Evolutionary conservation across 2,329 filamentous ascomycete genomes (phyloP).

Genomic region (Scolecobasidium constrictum): DNA sequence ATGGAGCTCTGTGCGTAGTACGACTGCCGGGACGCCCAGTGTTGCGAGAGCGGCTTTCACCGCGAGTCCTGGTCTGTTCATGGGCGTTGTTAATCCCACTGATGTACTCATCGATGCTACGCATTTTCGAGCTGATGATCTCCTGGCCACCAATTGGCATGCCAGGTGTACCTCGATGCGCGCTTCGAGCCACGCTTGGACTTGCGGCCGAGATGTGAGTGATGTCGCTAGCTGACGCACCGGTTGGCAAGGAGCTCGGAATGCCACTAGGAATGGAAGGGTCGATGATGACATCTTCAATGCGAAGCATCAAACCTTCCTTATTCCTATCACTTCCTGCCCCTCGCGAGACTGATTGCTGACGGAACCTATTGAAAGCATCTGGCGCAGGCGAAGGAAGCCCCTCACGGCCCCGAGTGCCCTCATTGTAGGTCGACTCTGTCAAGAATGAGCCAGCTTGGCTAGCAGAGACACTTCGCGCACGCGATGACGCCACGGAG

Average conservation of each 20-base stretch:
- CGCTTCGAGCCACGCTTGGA: not conserved
- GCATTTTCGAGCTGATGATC: constrained; percentile 41
- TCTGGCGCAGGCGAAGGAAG: constrained; percentile 8
- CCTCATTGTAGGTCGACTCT: constrained; percentile 1
- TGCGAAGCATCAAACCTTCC: constrained; percentile 47
- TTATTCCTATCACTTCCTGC: constrained; percentile 72
- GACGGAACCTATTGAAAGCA: constrained; percentile 51
- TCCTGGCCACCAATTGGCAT: not conserved
- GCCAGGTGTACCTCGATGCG: not conserved
- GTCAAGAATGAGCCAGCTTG: constrained; percentile 7
- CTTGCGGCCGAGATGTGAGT: constrained; percentile 20
- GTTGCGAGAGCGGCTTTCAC: constrained; percentile 34
- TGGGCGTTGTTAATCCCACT: constrained; percentile 73
- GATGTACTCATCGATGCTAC: constrained; percentile 73
- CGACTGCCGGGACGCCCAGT: constrained; percentile 38
- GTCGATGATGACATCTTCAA: constrained; percentile 31
- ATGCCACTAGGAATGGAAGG: constrained; percentile 13
- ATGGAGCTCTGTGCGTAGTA: constrained; percentile 40
- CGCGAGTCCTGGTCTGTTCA: constrained; percentile 42
- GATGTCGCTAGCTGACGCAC: constrained; percentile 42
- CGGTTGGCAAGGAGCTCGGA: constrained; percentile 14
- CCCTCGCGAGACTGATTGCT: constrained; percentile 54
- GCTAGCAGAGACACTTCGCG: constrained; percentile 6
- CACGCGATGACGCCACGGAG: constrained; percentile 2
- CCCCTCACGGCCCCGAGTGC: constrained; percentile 5